These are phyloP conservation scores for Dipodascus geniculatus DNA, from an alignment of 805 yeast genomes.

Conservation along the genomic window DNA sequence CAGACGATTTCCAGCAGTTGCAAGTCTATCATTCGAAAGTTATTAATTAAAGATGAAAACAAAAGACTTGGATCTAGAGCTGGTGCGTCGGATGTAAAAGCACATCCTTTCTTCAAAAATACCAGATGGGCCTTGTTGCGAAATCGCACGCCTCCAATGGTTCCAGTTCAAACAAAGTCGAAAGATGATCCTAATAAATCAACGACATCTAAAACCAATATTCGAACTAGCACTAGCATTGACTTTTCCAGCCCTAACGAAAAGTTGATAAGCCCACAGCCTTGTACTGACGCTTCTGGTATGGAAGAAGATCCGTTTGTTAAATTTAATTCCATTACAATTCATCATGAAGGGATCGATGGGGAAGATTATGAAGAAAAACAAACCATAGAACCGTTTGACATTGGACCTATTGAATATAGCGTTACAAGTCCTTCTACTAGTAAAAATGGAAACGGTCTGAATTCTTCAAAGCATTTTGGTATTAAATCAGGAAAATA, in stretches of 20 bases:
- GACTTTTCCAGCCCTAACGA: slow-evolving; percentile 20
- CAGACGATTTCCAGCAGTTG: slow-evolving; percentile 63
- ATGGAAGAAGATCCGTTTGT: slow-evolving; percentile 60
- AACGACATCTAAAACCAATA: background rate
- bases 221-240: slow-evolving; percentile 21
- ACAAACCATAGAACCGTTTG: slow-evolving; percentile 30
- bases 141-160: slow-evolving; percentile 90
- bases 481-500: background rate
- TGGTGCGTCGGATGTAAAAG: slow-evolving; percentile 92
- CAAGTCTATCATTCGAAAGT: slow-evolving; percentile 65
- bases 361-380: slow-evolving; percentile 34
- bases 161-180: slow-evolving; percentile 64
- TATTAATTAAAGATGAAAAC: slow-evolving; percentile 77
- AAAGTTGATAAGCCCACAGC: slow-evolving; percentile 3
- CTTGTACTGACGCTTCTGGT: slow-evolving; percentile 25
- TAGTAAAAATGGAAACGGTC: background rate
- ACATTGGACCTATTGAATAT: slow-evolving; percentile 30
- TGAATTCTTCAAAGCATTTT: background rate
- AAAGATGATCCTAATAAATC: slow-evolving; percentile 28
- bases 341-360: slow-evolving; percentile 57
- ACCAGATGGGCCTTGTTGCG: slow-evolving; percentile 93
- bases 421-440: background rate
- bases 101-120: slow-evolving; percentile 81
- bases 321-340: slow-evolving; percentile 74
- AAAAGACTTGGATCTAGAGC: slow-evolving; percentile 83